Percentiles rank a stretch among this genome's conserved stretches.
These are phyloP conservation scores for Boletus barrowsii DNA, from an alignment of 768 basidiomycete species.

Conservation along the genomic window DNA sequence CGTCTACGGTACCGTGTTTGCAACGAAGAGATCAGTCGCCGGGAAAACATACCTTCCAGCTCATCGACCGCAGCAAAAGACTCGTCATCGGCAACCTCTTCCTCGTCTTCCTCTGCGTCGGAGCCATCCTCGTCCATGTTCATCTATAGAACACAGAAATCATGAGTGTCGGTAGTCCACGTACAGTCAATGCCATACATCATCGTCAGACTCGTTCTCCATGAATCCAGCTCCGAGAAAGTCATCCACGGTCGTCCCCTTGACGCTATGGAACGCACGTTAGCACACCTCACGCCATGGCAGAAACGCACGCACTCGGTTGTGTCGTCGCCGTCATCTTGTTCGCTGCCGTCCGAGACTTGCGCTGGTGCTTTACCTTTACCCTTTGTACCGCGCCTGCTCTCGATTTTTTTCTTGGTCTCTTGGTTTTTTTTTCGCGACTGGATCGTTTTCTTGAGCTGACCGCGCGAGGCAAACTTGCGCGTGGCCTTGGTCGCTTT, in stretches of 20 bases:
- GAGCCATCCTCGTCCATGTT: slow-evolving; percentile 24
- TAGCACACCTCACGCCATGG: not conserved
- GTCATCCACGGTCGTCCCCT: slow-evolving; percentile 71
- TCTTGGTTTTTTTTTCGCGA: slow-evolving; percentile 80
- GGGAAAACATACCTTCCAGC: slow-evolving; percentile 50
- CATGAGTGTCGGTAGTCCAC: not conserved
- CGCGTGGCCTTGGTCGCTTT: slow-evolving; percentile 59
- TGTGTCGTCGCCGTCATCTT: slow-evolving; percentile 20
- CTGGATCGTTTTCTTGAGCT: slow-evolving; percentile 83
- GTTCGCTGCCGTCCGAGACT: slow-evolving; percentile 29
- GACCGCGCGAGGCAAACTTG: slow-evolving; percentile 86
- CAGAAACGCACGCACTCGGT: slow-evolving; percentile 9
- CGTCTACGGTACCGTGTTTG: slow-evolving; percentile 42
- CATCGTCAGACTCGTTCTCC: slow-evolving; percentile 55
- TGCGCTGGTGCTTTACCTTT: slow-evolving; percentile 31
- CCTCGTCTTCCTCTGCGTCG: slow-evolving; percentile 41
- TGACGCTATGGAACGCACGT: slow-evolving; percentile 12
- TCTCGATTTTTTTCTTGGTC: slow-evolving; percentile 65
- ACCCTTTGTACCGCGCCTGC: slow-evolving; percentile 47
- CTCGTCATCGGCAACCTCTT: slow-evolving; percentile 50
- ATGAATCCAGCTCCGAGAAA: slow-evolving; percentile 72
- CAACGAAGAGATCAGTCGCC: not conserved
- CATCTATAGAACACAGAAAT: slow-evolving; percentile 17
- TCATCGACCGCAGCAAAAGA: slow-evolving; percentile 81
- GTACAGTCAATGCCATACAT: slow-evolving; percentile 23